Conservation (phyloP, 495 filamentous ascomycete species). For the Letharia columbiana region DNA sequence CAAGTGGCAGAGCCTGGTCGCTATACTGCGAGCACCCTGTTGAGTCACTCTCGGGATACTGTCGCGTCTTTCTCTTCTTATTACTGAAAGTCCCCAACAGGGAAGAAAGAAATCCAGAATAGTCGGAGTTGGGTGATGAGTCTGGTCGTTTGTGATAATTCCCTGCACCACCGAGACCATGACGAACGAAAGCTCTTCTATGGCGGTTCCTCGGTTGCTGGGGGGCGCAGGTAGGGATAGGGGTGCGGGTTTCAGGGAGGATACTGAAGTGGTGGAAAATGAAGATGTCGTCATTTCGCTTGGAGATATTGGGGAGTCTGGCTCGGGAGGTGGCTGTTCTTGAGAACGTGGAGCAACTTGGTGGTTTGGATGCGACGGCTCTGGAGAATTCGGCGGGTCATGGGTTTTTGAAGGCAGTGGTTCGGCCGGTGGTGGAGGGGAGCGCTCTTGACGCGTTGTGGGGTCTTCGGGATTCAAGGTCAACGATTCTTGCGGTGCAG, state of each 20-base stretch:
- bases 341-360: conserved; percentile 5
- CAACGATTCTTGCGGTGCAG: not conserved
- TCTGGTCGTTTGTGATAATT: conserved; percentile 24
- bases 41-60: conserved; percentile 13
- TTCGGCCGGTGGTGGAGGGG: not conserved
- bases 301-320: not conserved
- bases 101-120: conserved; percentile 18
- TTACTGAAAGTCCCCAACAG: conserved; percentile 16
- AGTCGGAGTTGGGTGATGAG: conserved; percentile 11
- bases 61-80: conserved; percentile 13
- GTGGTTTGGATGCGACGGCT: not conserved
- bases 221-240: conserved; percentile 8
- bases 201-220: conserved; percentile 12
- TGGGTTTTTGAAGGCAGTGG: not conserved
- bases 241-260: conserved; percentile 14
- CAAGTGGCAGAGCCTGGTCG: conserved; percentile 18
- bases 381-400: not conserved
- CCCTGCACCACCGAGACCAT: conserved; percentile 25
- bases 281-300: conserved; percentile 9
- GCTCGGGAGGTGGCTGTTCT: not conserved
- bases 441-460: not conserved
- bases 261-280: conserved; percentile 18
- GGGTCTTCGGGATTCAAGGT: not conserved
- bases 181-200: conserved; percentile 24
- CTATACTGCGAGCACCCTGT: conserved; percentile 16